Conservation (phyloP, 1,284 basidiomycete genomes). For the Trametes sp. region DNA sequence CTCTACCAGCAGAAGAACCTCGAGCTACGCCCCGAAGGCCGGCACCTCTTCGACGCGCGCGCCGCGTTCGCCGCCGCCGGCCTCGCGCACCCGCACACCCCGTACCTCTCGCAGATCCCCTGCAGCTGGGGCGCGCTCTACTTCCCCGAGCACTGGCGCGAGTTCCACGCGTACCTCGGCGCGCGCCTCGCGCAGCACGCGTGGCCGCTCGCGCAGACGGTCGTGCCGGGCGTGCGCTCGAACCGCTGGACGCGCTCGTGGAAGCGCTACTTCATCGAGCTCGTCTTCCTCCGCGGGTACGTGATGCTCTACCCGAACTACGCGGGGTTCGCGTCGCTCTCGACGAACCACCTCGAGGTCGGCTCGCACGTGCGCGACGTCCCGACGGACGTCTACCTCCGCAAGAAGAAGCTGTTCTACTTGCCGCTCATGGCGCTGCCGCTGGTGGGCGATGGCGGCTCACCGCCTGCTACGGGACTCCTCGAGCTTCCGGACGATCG, state of each 20-base stretch:
- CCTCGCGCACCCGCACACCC: conserved; percentile 56
- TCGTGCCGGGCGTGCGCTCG: conserved; percentile 77
- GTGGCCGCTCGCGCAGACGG: conserved; percentile 40
- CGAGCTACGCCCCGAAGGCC: conserved; percentile 74
- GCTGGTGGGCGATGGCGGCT: conserved; percentile 2
- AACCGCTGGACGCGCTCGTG: conserved; percentile 83
- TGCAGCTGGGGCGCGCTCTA: conserved; percentile 93
- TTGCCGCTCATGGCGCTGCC: conserved; percentile 69
- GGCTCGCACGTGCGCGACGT: conserved; percentile 77
- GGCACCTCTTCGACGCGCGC: conserved; percentile 72
- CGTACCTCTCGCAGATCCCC: conserved; percentile 84
- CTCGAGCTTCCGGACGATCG: conserved; percentile 62
- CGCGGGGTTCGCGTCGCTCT: conserved; percentile 70
- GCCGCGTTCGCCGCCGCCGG: conserved; percentile 56
- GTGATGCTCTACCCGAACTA: conserved; percentile 90
- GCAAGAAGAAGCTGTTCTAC: conserved; percentile 69
- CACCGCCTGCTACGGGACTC: conserved; percentile 45
- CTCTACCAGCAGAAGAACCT: conserved; percentile 85
- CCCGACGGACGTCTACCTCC: conserved; percentile 54
- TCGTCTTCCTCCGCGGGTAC: conserved; percentile 80
- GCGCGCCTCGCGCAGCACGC: conserved; percentile 63
- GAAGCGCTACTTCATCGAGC: conserved; percentile 89
- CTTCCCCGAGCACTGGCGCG: conserved; percentile 86
- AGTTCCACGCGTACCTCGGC: conserved; percentile 80
- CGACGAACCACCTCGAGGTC: conserved; percentile 85